A percentile compares a stretch with the other conserved stretches of the same genome.
These are phyloP conservation scores for Globisporangium iwayamae DNA, from an alignment of 352 stramenopile genomes.

Conservation along the genomic window DNA sequence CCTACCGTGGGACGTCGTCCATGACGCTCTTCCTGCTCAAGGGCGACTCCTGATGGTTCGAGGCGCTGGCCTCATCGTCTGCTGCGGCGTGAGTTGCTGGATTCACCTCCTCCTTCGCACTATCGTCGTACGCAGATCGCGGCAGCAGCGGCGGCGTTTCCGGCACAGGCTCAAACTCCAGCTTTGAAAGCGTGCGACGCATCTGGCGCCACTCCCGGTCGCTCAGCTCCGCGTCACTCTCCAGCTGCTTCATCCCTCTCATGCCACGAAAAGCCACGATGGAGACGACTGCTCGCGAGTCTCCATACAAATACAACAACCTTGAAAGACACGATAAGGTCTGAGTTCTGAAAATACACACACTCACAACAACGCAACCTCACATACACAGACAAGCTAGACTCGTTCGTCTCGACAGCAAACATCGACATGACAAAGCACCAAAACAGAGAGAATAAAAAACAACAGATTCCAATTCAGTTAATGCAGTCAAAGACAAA, in stretches of 20 bases:
- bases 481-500: not conserved
- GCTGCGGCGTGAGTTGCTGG: not conserved
- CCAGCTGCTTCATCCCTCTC: constrained; percentile 4
- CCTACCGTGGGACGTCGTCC: not conserved
- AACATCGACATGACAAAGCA: not conserved
- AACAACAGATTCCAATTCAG: not conserved
- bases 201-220: constrained; percentile 62
- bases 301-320: not conserved
- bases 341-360: not conserved
- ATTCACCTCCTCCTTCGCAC: constrained; percentile 7
- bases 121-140: constrained; percentile 28
- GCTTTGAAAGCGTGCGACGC: constrained; percentile 42
- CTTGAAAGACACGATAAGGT: too few relatives aligned
- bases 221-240: constrained; percentile 25
- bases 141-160: constrained; percentile 48
- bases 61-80: not conserved
- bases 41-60: constrained; percentile 5
- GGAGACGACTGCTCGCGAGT: not conserved
- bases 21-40: constrained; percentile 2
- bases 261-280: not conserved
- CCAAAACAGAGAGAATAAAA: too few relatives aligned
- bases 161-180: constrained; percentile 62
- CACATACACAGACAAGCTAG: not conserved
- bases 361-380: not conserved
- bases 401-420: too few relatives aligned